A percentile compares a stretch with the other conserved stretches of the same genome.
phyloP scores from a whole-genome alignment of 148 eudicot genomes.

The Rhododendron williamsianum region DNA sequence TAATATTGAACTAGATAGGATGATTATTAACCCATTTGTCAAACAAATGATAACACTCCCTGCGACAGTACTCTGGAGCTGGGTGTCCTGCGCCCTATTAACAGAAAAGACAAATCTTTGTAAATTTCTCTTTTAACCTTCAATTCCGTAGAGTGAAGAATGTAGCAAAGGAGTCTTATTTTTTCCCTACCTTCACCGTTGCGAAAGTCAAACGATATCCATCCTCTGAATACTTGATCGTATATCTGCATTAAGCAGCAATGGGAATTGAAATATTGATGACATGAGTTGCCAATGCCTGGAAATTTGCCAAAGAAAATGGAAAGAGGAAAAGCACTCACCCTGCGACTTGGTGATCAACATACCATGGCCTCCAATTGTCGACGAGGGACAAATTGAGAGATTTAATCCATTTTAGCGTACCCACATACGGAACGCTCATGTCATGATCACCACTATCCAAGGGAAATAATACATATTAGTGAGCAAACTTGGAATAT shows the following conservation, averaged over 20 bases:
- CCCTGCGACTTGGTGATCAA: conserved; percentile 14
- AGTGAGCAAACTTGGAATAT: not conserved
- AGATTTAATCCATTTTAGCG: conserved; percentile 24
- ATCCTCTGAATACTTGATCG: conserved; percentile 9
- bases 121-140: not conserved
- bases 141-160: not conserved
- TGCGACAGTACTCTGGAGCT: conserved; percentile 53
- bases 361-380: conserved; percentile 14
- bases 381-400: conserved; percentile 3
- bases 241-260: conserved; percentile 6
- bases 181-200: conserved; percentile 20
- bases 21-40: conserved; percentile 39
- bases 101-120: not conserved
- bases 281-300: not conserved
- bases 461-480: not conserved
- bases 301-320: not conserved
- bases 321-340: not conserved
- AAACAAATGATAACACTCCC: conserved; percentile 45
- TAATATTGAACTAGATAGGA: conserved; percentile 20
- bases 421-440: conserved; percentile 16
- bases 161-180: too few species aligned
- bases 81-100: conserved; percentile 52
- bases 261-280: not conserved
- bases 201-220: conserved; percentile 16
- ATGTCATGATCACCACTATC: conserved; percentile 29